A percentile compares a stretch with the other conserved stretches of the same genome.
Evolutionary conservation across 73 alveolate genomes (phyloP).

Genomic region (Paramecium biaurelia): DNA sequence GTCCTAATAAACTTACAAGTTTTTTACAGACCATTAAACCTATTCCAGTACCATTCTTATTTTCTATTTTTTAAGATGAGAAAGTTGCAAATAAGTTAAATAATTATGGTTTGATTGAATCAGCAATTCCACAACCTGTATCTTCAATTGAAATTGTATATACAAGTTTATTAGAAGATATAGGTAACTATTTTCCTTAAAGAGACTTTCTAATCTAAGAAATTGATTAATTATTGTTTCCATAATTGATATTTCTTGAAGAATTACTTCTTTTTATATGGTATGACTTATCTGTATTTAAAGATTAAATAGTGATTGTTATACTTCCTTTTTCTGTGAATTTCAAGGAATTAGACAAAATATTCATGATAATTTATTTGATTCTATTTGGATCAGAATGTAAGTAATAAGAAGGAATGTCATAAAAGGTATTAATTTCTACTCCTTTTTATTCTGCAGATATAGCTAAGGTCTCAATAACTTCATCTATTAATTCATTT

Average conservation of each 20-base stretch:
- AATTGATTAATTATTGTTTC: not conserved
- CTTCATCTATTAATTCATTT: conserved; percentile 16
- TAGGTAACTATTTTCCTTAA: not conserved
- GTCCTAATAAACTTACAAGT: conserved; percentile 52
- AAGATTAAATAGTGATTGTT: conserved; percentile 14
- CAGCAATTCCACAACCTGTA: conserved; percentile 64
- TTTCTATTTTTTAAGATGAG: not conserved
- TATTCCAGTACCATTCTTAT: conserved; percentile 60
- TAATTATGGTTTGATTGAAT: conserved; percentile 17
- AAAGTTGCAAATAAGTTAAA: conserved; percentile 59
- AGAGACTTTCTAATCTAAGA: not conserved
- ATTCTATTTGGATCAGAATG: conserved; percentile 53
- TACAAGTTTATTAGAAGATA: not conserved
- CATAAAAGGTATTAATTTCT: not conserved
- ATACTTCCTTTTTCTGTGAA: conserved; percentile 56
- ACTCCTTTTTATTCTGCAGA: conserved; percentile 38
- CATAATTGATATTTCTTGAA: not conserved
- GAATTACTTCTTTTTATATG: not conserved
- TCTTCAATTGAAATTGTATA: conserved; percentile 44
- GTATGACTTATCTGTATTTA: not conserved
- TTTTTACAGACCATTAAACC: conserved; percentile 62
- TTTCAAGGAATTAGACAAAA: conserved; percentile 45
- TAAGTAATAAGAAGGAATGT: not conserved
- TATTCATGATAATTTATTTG: conserved; percentile 51
- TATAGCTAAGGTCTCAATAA: not conserved